phyloP scores from a whole-genome alignment of 331 rosid genomes.

The Pyracantha coccinea region DNA sequence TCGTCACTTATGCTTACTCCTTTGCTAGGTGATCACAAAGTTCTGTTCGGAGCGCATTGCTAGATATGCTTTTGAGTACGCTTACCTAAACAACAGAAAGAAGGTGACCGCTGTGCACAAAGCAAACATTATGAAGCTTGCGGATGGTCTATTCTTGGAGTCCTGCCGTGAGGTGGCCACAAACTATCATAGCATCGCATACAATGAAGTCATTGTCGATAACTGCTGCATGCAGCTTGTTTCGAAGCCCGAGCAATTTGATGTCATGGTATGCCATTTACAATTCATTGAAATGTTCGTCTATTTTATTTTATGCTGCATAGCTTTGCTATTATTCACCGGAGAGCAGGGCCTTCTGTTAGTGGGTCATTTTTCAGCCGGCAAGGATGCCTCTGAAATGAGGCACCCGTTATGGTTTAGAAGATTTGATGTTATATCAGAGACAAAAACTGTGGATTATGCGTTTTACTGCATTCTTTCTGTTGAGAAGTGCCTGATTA shows the following conservation, averaged over 20 bases:
- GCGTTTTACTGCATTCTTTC: neutral
- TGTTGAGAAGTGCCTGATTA: neutral
- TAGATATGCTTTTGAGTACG: conserved; percentile 78
- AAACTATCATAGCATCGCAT: conserved; percentile 54
- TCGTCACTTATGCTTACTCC: conserved; percentile 33
- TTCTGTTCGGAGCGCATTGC: conserved; percentile 89
- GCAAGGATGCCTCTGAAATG: neutral
- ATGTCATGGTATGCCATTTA: conserved; percentile 69
- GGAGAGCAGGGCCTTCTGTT: neutral
- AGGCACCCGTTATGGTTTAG: neutral
- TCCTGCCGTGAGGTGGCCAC: conserved; percentile 83
- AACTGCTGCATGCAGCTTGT: conserved; percentile 97
- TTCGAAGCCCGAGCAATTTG: conserved; percentile 88
- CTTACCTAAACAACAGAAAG: conserved; percentile 88
- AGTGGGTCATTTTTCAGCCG: neutral
- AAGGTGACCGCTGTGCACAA: conserved; percentile 96
- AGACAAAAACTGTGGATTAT: neutral
- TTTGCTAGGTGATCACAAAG: conserved; percentile 83
- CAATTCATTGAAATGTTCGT: neutral
- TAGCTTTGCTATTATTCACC: neutral
- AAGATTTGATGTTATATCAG: neutral
- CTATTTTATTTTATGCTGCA: neutral
- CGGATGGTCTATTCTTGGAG: conserved; percentile 85
- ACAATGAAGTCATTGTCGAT: conserved; percentile 80
- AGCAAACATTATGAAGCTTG: conserved; percentile 95